Evolutionary conservation across 257 asterid genomes (phyloP).

Genomic region (Ocimum tenuiflorum): DNA sequence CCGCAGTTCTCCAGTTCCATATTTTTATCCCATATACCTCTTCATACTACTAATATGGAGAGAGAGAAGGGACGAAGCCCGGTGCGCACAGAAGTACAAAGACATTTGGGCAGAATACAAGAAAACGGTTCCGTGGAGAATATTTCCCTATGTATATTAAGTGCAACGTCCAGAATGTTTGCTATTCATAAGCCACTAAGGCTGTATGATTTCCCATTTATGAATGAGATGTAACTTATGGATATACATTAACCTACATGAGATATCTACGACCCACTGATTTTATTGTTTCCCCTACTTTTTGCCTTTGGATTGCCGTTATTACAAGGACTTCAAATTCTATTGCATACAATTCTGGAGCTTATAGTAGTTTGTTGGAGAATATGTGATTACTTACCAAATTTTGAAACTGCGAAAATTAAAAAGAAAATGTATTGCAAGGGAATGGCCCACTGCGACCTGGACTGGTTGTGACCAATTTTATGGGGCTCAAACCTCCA

Average conservation of each 20-base stretch:
- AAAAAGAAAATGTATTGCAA: no score
- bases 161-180: background rate
- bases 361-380: background rate
- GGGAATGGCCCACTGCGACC: no score
- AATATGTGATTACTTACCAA: no score
- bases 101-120: constrained; percentile 83
- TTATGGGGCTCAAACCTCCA: background rate
- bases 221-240: constrained; percentile 7
- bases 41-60: constrained; percentile 86
- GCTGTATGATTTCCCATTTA: background rate
- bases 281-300: background rate
- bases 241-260: constrained; percentile 32
- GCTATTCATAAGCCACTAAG: background rate
- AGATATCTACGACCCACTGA: background rate
- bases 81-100: constrained; percentile 89
- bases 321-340: background rate
- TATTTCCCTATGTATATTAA: constrained; percentile 72
- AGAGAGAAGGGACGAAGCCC: constrained; percentile 93
- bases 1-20: constrained; percentile 82
- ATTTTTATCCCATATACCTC: constrained; percentile 86
- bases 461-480: background rate
- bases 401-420: no score
- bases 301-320: background rate
- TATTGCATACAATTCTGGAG: background rate
- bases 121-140: constrained; percentile 83